phyloP scores from a whole-genome alignment of 2,329 filamentous ascomycete species.

The Fusarium napiforme region DNA sequence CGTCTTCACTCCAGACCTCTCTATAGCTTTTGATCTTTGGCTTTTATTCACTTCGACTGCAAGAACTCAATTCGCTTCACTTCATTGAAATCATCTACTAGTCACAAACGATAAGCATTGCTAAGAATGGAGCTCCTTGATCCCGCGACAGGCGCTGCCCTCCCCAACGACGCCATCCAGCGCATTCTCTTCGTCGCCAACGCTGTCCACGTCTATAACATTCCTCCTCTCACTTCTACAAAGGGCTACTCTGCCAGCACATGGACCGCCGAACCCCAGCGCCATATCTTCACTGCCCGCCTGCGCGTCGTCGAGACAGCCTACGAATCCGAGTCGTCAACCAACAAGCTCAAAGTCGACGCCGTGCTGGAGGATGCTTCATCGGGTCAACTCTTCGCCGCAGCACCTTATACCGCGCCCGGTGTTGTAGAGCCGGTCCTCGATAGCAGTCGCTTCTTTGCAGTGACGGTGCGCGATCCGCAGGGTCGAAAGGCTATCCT shows the following conservation, averaged over 20 bases:
- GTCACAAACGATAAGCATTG: neutral
- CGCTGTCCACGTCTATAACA: conserved; percentile 85
- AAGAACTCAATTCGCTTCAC: neutral
- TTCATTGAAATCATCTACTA: neutral
- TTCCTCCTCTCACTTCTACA: conserved; percentile 81
- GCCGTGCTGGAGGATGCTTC: conserved; percentile 81
- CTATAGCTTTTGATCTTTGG: neutral
- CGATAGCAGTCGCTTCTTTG: conserved; percentile 87
- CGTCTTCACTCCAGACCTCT: conserved; percentile 3
- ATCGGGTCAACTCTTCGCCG: conserved; percentile 82
- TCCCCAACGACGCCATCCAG: conserved; percentile 83
- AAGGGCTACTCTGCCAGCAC: conserved; percentile 81
- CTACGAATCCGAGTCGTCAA: conserved; percentile 52
- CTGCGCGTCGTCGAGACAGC: conserved; percentile 83
- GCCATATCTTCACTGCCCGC: conserved; percentile 87
- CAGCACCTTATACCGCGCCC: conserved; percentile 77
- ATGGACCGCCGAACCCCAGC: conserved; percentile 78
- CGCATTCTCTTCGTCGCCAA: conserved; percentile 82
- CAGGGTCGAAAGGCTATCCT: conserved; percentile 80
- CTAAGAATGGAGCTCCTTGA: conserved; percentile 71
- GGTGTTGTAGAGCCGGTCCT: conserved; percentile 79
- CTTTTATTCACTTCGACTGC: neutral
- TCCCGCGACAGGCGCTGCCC: conserved; percentile 74
- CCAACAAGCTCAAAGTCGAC: conserved; percentile 74
- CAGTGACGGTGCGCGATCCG: conserved; percentile 80